Conservation (phyloP, 306 rosid species). For the Trichosanthes cucumerina region DNA sequence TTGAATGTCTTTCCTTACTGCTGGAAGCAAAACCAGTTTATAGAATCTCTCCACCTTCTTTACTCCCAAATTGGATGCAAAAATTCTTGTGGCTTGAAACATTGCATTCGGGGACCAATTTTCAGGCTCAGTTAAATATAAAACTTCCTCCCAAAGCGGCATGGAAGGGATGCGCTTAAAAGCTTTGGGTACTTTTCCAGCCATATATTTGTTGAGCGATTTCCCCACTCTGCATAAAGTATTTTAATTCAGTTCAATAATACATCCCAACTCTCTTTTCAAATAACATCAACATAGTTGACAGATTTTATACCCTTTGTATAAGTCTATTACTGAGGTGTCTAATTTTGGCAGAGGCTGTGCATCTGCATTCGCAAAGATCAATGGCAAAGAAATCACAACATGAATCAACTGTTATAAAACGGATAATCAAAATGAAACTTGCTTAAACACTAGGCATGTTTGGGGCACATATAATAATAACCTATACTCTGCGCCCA, state of each 20-base stretch:
- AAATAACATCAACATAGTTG: slow-evolving; percentile 2
- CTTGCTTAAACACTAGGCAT: neutral
- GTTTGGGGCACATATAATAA: no score
- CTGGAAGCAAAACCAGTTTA: slow-evolving; percentile 83
- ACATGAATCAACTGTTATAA: neutral
- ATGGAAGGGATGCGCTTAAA: slow-evolving; percentile 65
- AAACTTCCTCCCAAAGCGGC: slow-evolving; percentile 66
- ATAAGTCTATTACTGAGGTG: slow-evolving; percentile 45
- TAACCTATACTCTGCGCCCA: no score
- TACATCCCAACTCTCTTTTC: neutral
- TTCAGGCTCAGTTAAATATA: slow-evolving; percentile 81
- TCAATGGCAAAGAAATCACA: slow-evolving; percentile 8
- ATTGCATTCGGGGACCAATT: slow-evolving; percentile 91
- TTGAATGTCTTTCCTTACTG: slow-evolving; percentile 65
- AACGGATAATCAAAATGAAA: neutral
- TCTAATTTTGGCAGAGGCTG: slow-evolving; percentile 67
- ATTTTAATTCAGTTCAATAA: neutral
- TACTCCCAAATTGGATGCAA: slow-evolving; percentile 65
- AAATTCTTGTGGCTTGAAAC: slow-evolving; percentile 77
- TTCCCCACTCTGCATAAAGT: slow-evolving; percentile 47
- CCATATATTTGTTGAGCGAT: slow-evolving; percentile 50
- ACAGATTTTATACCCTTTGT: slow-evolving; percentile 46
- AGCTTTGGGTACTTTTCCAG: slow-evolving; percentile 71
- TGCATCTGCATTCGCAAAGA: slow-evolving; percentile 34
- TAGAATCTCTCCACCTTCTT: slow-evolving; percentile 73